A percentile compares a stretch with the other conserved stretches of the same genome.
Evolutionary conservation across 2,329 filamentous ascomycete species (phyloP).

Genomic region (Colletotrichum godetiae): DNA sequence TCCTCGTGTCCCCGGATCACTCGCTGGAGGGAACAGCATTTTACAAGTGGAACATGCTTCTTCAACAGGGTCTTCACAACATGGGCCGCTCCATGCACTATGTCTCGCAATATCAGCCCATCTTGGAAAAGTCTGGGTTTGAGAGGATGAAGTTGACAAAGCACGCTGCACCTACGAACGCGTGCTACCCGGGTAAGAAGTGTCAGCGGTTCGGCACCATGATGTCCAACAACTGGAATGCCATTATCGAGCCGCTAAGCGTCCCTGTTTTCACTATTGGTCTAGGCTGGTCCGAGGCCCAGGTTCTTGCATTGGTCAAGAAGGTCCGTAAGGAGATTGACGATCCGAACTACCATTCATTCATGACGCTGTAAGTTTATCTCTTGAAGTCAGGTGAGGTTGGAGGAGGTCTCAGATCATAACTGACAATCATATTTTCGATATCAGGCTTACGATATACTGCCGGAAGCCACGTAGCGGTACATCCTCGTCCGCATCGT

Average conservation of each 20-base stretch:
- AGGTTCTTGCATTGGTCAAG: constrained; percentile 47
- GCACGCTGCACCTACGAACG: constrained; percentile 42
- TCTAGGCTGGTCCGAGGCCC: constrained; percentile 47
- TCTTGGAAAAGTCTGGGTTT: constrained; percentile 41
- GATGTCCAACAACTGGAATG: constrained; percentile 43
- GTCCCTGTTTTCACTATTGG: constrained; percentile 51
- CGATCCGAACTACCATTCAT: constrained; percentile 49
- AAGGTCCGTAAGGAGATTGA: constrained; percentile 48
- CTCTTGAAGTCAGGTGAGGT: constrained; percentile 10
- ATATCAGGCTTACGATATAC: constrained; percentile 45
- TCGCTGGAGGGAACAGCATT: constrained; percentile 46
- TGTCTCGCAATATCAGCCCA: constrained; percentile 39
- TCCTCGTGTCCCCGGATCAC: constrained; percentile 45
- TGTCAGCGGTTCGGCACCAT: constrained; percentile 43
- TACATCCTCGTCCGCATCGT: constrained; percentile 36
- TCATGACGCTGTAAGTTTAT: constrained; percentile 50
- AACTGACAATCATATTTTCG: constrained; percentile 33
- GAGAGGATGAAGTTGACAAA: constrained; percentile 42
- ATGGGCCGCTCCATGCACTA: constrained; percentile 47
- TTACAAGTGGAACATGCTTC: constrained; percentile 43
- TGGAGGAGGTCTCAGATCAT: background rate
- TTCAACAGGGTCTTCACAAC: constrained; percentile 42
- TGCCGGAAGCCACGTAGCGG: constrained; percentile 41
- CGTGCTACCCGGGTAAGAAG: constrained; percentile 44
- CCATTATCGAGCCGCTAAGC: constrained; percentile 42